Evolutionary conservation across 352 stramenopile species (phyloP), one percentile per base, ranked within the genome.

Genomic region (Pythium dissimile): DNA sequence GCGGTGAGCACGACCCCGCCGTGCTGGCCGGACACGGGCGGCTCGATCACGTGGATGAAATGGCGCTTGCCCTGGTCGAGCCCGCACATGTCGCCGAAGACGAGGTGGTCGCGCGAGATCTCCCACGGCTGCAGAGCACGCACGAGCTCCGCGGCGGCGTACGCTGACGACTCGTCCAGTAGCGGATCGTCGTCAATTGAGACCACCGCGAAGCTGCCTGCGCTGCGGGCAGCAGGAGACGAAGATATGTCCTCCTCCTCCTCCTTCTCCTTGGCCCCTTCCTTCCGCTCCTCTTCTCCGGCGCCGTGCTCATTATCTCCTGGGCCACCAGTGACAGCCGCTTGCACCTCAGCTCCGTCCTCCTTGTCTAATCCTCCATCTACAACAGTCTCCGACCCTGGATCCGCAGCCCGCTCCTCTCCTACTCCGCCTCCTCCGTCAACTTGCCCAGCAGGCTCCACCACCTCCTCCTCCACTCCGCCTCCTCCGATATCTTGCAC

Each of bases 11-110:
- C 43, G 23, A 90, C 65, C 27, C 77, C 67, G 20, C 75, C 79
- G 48, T 92, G 77, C 21, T 59, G 46, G 6, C 62, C 62, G 5
- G 62, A 62, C 0, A 43, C 34, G 0, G 41, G 48, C 8, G 66
- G 65, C 59, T 89, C 84, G 12, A 94, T 57, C 4, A 92, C 54
- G 30, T 92, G 80, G 35, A 94, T 44, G 10, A 88, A 73, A 28
- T 84, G 70, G 5, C 76, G 82, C 59, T 92, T 92, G 23, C 64
- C 60, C 23, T 77, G 80, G 43, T 92, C 82, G 0, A 88, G 55
- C 0, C 84, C 82, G 9, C 65, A 77, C 54, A 92, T 86, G 15
- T 71, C 67, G 3, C 59, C 64, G 43, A 94, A 94, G 9, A 89
- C 66, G 12, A 92, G 43, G 52, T 90, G 71, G 30, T 94, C 79